Evolutionary conservation across 1,139 yeast genomes (phyloP), one percentile per base, ranked within the genome.

Genomic region (Geotrichum klebahnii): DNA sequence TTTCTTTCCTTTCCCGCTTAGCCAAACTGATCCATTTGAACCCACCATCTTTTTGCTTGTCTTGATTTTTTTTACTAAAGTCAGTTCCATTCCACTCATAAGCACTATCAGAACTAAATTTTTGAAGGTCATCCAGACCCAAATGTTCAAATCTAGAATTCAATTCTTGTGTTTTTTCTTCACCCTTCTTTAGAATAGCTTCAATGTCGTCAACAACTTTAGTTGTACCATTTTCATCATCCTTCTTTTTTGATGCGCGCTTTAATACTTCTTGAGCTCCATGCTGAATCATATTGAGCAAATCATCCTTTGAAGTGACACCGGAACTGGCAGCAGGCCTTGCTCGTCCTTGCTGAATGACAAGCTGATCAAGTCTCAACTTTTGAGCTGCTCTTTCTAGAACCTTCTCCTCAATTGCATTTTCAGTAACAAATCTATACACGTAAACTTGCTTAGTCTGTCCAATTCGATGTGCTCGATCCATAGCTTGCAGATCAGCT

Each of bases 401-500:
- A 22, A 92, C 96, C 63, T 92, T 92, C 65, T 92, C 98, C 66
- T 92, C 98, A 57, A 92, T 89, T 10, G 98, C 96, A 68, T 88
- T 84, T 63, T 92, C 97, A 3, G 97, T 90, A 32, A 92, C 95
- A 68, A 92, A 85, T 60, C 98, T 73, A 64, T 77, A 90, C 5
- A 92, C 97, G 58, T 82, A 80, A 5, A 92, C 98, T 69, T 92
- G 98, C 63, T 90, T 92, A 66, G 88, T 90, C 67, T 92, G 98
- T 9, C 98, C 98, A 64, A 92, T 92, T 72, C 98, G 81, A 67
- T 92, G 98, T 0, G 98, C 98, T 65, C 98, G 78, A 67, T 92
- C 98, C 98, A 92, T 92, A 1, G 98, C 97, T 69, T 92, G 98
- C 61, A 92, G 74, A 75, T 92, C 98, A 0, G 97, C 97, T 65